Evolutionary conservation across 345 rosid species (phyloP).

Genomic region (Streptanthus diversifolius): DNA sequence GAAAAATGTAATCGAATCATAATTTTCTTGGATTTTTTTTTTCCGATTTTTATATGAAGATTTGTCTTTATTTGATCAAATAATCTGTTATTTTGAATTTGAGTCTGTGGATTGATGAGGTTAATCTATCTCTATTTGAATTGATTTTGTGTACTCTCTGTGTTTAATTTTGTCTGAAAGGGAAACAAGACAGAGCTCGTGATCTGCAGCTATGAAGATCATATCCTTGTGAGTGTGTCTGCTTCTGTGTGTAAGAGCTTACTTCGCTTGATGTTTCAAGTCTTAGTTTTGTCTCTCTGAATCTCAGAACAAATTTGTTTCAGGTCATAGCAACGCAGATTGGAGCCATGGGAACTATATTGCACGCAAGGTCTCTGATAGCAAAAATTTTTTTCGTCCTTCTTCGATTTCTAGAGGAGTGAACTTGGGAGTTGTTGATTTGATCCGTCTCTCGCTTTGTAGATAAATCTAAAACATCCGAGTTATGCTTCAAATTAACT

Average conservation of each 20-base stretch:
- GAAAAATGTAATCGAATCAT: not conserved
- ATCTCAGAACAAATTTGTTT: slow-evolving; percentile 14
- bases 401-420: not conserved
- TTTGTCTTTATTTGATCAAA: not conserved
- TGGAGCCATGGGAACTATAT: slow-evolving; percentile 83
- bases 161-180: slow-evolving; percentile 32
- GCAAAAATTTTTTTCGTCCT: not conserved
- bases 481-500: not conserved
- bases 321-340: slow-evolving; percentile 87
- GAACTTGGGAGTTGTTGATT: slow-evolving; percentile 1
- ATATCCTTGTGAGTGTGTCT: slow-evolving; percentile 62
- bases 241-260: not conserved
- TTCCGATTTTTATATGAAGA: not conserved
- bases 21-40: not conserved
- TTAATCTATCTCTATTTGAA: no score
- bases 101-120: not conserved
- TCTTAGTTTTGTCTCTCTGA: slow-evolving; percentile 1
- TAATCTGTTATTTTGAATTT: not conserved
- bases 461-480: not conserved
- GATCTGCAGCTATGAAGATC: slow-evolving; percentile 72
- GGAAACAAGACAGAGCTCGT: slow-evolving; percentile 78
- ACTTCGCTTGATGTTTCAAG: not conserved
- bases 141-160: not conserved
- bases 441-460: not conserved
- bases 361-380: slow-evolving; percentile 57